These are phyloP conservation scores for Herpotrichia juniperi DNA, from an alignment of 2,329 filamentous ascomycete species.

Conservation along the genomic window DNA sequence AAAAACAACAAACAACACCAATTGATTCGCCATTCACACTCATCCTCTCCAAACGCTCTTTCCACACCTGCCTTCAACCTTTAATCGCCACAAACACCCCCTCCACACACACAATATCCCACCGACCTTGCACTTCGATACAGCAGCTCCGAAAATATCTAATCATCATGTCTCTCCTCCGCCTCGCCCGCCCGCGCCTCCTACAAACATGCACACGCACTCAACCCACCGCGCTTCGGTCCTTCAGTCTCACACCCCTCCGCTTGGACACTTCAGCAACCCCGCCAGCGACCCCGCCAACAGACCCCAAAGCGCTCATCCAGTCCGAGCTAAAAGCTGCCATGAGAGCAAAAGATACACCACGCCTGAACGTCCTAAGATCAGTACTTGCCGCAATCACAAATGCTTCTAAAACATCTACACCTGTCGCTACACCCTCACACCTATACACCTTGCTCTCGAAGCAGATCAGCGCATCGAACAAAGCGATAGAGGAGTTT, in stretches of 20 bases:
- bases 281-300: constrained; percentile 19
- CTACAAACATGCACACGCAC: constrained; percentile 17
- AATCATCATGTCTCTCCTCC: constrained; percentile 38
- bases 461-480: constrained; percentile 64
- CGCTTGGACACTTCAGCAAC: constrained; percentile 11
- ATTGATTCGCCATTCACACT: constrained; percentile 9
- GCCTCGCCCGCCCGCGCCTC: constrained; percentile 21
- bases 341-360: constrained; percentile 56
- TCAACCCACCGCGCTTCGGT: constrained; percentile 24
- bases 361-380: constrained; percentile 72
- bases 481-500: constrained; percentile 69
- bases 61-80: neutral
- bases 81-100: neutral
- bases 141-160: too few relatives aligned
- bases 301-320: constrained; percentile 35
- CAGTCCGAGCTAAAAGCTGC: constrained; percentile 55
- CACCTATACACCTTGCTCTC: constrained; percentile 72
- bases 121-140: too few relatives aligned
- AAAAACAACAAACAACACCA: neutral
- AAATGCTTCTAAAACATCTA: constrained; percentile 75
- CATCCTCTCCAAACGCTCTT: constrained; percentile 9
- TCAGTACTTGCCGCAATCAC: constrained; percentile 71
- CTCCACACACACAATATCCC: neutral
- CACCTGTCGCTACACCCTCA: constrained; percentile 72
- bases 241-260: constrained; percentile 27